Percentiles rank a stretch among this genome's conserved stretches.
phyloP scores from a whole-genome alignment of 2,329 filamentous ascomycete species.

The Aspergillus uvarum region DNA sequence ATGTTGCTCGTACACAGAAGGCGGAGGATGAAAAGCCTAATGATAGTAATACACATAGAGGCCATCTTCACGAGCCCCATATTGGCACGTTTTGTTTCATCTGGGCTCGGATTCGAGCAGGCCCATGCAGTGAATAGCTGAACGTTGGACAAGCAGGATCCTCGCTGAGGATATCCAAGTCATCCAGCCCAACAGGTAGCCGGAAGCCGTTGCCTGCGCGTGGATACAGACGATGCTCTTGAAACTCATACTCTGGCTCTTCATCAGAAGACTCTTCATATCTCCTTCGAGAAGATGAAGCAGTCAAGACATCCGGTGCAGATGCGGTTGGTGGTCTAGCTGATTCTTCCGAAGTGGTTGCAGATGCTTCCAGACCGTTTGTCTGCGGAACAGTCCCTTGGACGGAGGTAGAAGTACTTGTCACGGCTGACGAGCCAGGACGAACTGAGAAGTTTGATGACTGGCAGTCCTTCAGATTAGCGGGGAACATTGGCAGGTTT shows the following conservation, averaged over 20 bases:
- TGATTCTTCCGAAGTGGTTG: neutral
- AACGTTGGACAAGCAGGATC: slow-evolving; percentile 58
- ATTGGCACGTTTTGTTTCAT: slow-evolving; percentile 13
- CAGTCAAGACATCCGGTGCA: neutral
- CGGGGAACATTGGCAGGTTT: slow-evolving; percentile 64
- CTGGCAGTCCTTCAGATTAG: slow-evolving; percentile 29
- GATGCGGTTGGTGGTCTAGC: neutral
- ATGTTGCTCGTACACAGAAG: neutral
- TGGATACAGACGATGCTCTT: slow-evolving; percentile 62
- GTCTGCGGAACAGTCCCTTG: slow-evolving; percentile 6
- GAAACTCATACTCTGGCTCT: slow-evolving; percentile 46
- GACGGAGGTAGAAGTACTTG: slow-evolving; percentile 10
- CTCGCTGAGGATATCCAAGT: slow-evolving; percentile 63
- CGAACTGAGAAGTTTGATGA: slow-evolving; percentile 25
- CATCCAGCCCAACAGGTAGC: slow-evolving; percentile 57
- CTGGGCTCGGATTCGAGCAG: slow-evolving; percentile 21
- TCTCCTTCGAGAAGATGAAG: slow-evolving; percentile 12
- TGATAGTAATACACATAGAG: neutral
- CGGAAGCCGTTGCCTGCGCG: slow-evolving; percentile 62
- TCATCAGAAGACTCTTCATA: slow-evolving; percentile 35
- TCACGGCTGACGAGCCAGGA: slow-evolving; percentile 10
- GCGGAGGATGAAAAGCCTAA: neutral
- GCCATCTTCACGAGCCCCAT: slow-evolving; percentile 5
- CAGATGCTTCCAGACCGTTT: neutral
- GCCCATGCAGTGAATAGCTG: slow-evolving; percentile 47